Base-by-base conservation (phyloP, 352 stramenopile species). In the Phytophthora parvispora region DNA sequence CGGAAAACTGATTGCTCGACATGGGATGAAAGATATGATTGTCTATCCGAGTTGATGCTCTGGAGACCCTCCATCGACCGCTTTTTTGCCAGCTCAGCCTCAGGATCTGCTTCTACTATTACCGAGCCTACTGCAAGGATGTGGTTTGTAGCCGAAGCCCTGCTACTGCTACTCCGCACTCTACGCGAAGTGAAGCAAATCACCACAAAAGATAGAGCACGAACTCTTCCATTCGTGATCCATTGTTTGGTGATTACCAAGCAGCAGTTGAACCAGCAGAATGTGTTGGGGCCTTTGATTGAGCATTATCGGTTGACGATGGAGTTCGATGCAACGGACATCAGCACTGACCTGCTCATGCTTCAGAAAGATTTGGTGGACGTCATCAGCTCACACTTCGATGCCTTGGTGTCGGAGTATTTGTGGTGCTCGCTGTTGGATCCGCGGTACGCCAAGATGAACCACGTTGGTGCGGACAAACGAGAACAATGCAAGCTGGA, bases 151-250 rank as follows among this genome's bases (percentile, higher is more conserved):
- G 62, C 71, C 0, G 82, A 90, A 60, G 80, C 64, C 13, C 49
- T 86, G 9, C 22, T 85, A 9, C 34, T 82, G 24, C 34, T 90
- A 15, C 72, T 84, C 25, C 73, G 65, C 12, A 75, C 80, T 4
- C 70, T 90, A 7, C 52, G 78, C 36, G 82, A 90, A 55, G 65
- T 89, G 9, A 54, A 73, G 16, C 63, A 77, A 42, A 77, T 90
- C 13, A 58, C 82, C 16, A 57, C 54, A 2, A 65, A 64, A 49
- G 80, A 86, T 12, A 51, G 43, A 36, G 47, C 59, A 9, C 59
- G 36, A 15, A 66, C 59, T 28, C 32, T 66, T 3, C 59, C 48
- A 24, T 66, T 60, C 34, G 31, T 66, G 32, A 27, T 60, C 48
- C 59, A 50, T 29, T 64, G 59, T 13, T 27, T 66, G 15, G 25